A percentile compares a stretch with the other conserved stretches of the same genome.
Conservation (phyloP, 306 rosid species). For the Vicia faba region DNA sequence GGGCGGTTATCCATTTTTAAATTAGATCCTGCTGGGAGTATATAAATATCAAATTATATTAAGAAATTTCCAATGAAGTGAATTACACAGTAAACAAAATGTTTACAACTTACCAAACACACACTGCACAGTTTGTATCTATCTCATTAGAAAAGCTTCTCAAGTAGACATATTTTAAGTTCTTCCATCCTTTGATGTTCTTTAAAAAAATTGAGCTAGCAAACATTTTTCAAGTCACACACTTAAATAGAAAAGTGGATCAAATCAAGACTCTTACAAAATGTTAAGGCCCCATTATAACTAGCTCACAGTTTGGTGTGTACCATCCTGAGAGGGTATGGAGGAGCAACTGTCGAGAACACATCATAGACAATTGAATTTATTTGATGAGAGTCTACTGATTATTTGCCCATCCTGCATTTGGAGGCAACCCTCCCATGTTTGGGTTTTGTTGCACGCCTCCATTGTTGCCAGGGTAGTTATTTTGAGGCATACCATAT, state of each 20-base stretch:
- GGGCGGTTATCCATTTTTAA: too few relatives aligned
- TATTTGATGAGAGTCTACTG: constrained; percentile 43
- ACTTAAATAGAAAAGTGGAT: constrained; percentile 32
- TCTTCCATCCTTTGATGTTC: constrained; percentile 36
- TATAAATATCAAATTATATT: too few relatives aligned
- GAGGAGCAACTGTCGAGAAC: constrained; percentile 46
- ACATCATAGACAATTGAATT: neutral
- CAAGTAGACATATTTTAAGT: neutral
- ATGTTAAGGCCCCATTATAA: constrained; percentile 37
- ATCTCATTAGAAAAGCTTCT: constrained; percentile 45
- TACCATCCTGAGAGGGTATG: constrained; percentile 24
- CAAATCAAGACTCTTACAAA: constrained; percentile 40
- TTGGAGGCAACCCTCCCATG: constrained; percentile 45
- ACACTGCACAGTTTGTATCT: too few relatives aligned
- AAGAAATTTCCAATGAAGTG: too few relatives aligned
- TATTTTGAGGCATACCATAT: constrained; percentile 37
- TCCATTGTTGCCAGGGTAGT: constrained; percentile 34
- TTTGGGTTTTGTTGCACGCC: constrained; percentile 48
- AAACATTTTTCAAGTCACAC: constrained; percentile 26
- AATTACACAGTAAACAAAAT: too few relatives aligned
- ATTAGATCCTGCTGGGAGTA: too few relatives aligned
- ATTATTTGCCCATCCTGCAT: constrained; percentile 56
- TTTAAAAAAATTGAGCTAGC: constrained; percentile 39
- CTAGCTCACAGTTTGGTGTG: constrained; percentile 60
- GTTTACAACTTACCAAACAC: too few relatives aligned